Percentiles rank a stretch among this genome's conserved stretches.
Conservation (phyloP, 345 rosid species). For the Populus tremula region DNA sequence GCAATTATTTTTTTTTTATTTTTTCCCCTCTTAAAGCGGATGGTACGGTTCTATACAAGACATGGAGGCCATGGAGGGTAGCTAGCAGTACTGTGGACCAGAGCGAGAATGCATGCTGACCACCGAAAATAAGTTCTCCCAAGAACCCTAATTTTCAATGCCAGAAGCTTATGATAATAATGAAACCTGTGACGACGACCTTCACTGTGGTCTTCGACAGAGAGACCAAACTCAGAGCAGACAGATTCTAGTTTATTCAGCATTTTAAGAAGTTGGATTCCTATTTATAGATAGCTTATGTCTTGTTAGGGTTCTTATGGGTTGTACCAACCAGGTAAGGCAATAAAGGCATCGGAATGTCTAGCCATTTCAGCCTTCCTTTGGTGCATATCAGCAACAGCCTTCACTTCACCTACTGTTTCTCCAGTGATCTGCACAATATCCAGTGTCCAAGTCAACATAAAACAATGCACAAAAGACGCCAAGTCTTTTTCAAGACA, state of each 20-base stretch:
- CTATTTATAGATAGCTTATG: not conserved
- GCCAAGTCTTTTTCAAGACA: not conserved
- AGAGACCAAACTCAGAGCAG: not conserved
- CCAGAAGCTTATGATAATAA: not conserved
- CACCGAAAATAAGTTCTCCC: constrained; percentile 5
- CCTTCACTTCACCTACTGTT: constrained; percentile 35
- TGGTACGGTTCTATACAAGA: no score
- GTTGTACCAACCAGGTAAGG: constrained; percentile 27
- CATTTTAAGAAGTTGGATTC: not conserved
- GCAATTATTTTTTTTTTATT: no score
- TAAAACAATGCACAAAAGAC: constrained; percentile 11
- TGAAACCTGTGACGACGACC: not conserved
- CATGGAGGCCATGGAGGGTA: not conserved
- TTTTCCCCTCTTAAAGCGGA: not conserved
- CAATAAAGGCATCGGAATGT: constrained; percentile 35
- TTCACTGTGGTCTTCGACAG: not conserved
- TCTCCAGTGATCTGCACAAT: constrained; percentile 31
- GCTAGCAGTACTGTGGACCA: not conserved
- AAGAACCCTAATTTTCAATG: constrained; percentile 17
- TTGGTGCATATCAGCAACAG: constrained; percentile 37
- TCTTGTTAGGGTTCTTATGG: not conserved
- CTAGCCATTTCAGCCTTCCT: constrained; percentile 39
- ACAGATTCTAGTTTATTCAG: no score
- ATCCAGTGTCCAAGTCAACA: not conserved
- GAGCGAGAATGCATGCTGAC: constrained; percentile 3